Conservation (phyloP, 2,329 filamentous ascomycete genomes). For the Colletotrichum agaves region DNA sequence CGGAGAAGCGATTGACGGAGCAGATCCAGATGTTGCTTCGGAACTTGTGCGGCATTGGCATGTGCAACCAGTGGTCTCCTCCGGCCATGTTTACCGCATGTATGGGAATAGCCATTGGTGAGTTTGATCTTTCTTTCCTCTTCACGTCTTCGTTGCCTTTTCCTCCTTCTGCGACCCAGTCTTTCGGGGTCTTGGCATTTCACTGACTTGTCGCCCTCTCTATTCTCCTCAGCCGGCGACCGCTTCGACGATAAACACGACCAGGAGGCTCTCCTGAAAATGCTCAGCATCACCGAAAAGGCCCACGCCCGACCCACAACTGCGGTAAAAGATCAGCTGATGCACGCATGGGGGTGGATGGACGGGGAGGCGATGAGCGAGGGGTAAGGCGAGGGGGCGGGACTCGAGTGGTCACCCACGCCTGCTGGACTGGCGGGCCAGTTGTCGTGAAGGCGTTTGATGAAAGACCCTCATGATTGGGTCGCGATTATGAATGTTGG, state of each 20-base stretch:
- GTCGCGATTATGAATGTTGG: constrained; percentile 9
- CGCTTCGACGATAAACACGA: constrained; percentile 57
- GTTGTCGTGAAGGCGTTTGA: constrained; percentile 16
- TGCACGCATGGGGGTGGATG: constrained; percentile 60
- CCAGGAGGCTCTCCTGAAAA: constrained; percentile 59
- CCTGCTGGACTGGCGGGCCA: constrained; percentile 3
- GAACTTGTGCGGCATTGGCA: constrained; percentile 67
- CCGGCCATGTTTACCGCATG: constrained; percentile 67
- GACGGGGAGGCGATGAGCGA: constrained; percentile 33
- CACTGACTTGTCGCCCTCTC: not conserved
- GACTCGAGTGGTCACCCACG: not conserved
- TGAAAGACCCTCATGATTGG: constrained; percentile 12
- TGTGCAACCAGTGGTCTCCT: constrained; percentile 66
- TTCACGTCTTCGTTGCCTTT: not conserved
- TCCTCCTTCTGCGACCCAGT: not conserved
- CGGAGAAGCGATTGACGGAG: constrained; percentile 47
- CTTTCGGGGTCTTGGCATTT: not conserved
- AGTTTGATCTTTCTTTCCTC: not conserved
- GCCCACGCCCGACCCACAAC: constrained; percentile 65
- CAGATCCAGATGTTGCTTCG: constrained; percentile 60
- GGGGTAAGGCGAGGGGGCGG: not conserved
- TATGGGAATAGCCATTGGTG: constrained; percentile 59
- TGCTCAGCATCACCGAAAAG: constrained; percentile 58
- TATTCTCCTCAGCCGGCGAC: constrained; percentile 53
- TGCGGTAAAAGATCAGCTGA: constrained; percentile 57